Percentiles rank a stretch among this genome's conserved stretches.
phyloP scores from a whole-genome alignment of 2,329 filamentous ascomycete species.

The Curvularia eragrostidis region DNA sequence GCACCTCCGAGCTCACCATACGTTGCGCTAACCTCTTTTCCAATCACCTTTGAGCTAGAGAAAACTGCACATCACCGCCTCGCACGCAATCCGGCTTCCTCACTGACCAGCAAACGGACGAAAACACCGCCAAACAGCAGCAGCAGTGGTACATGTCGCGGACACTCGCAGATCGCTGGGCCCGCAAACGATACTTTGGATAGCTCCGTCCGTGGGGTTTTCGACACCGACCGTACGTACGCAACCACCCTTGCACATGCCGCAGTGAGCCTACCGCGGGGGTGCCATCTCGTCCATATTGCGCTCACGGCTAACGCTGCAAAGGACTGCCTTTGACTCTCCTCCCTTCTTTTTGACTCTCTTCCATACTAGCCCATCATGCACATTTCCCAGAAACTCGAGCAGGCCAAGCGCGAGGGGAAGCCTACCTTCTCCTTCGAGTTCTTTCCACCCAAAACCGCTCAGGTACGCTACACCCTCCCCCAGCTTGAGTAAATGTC shows the following conservation, averaged over 20 bases:
- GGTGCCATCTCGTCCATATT: slow-evolving; percentile 19
- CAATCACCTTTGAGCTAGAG: slow-evolving; percentile 21
- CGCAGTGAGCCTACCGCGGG: slow-evolving; percentile 27
- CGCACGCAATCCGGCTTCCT: slow-evolving; percentile 8
- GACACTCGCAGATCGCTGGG: slow-evolving; percentile 59
- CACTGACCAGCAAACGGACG: neutral
- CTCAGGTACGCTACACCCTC: slow-evolving; percentile 60
- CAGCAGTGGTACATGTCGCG: slow-evolving; percentile 59
- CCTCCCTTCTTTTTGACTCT: slow-evolving; percentile 7
- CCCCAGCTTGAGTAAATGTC: neutral
- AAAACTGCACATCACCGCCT: slow-evolving; percentile 29
- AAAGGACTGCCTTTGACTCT: slow-evolving; percentile 7
- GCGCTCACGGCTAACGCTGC: slow-evolving; percentile 11
- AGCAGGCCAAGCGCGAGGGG: slow-evolving; percentile 77
- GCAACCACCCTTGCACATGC: slow-evolving; percentile 33
- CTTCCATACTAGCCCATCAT: slow-evolving; percentile 61
- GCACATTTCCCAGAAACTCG: slow-evolving; percentile 94
- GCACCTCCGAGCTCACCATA: slow-evolving; percentile 15
- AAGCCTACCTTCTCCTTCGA: slow-evolving; percentile 97
- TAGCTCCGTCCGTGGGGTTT: slow-evolving; percentile 37
- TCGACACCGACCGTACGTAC: slow-evolving; percentile 21
- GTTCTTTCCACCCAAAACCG: slow-evolving; percentile 98
- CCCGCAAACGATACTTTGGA: slow-evolving; percentile 55
- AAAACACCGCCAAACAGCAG: neutral
- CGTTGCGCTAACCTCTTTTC: slow-evolving; percentile 29